Percentiles rank a stretch among this genome's conserved stretches.
Evolutionary conservation across 1,284 basidiomycete species (phyloP).

Genomic region (Polyporus tsugae): DNA sequence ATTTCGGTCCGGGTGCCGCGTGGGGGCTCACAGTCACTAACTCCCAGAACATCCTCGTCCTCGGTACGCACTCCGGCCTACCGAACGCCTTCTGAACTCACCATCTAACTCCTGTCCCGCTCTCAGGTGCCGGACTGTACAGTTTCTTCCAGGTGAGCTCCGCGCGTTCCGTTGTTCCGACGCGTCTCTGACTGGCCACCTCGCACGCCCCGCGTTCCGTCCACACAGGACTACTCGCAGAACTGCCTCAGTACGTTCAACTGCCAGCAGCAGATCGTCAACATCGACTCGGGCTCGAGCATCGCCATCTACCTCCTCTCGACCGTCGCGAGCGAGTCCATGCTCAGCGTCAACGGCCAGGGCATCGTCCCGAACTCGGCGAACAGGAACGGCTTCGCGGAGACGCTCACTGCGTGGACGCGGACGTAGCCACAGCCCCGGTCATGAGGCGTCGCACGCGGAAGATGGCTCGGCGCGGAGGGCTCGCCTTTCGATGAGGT

Average conservation of each 20-base stretch:
- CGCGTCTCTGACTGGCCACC: neutral
- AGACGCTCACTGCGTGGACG: slow-evolving; percentile 69
- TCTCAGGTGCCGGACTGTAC: slow-evolving; percentile 68
- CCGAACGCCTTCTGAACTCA: neutral
- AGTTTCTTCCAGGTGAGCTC: slow-evolving; percentile 65
- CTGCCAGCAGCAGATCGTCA: slow-evolving; percentile 70
- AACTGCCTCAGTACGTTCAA: slow-evolving; percentile 53
- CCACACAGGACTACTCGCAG: slow-evolving; percentile 57
- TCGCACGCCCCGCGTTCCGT: slow-evolving; percentile 7
- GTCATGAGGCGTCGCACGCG: neutral
- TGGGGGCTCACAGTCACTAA: slow-evolving; percentile 68
- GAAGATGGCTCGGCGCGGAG: neutral
- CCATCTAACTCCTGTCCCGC: neutral
- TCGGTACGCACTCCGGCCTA: slow-evolving; percentile 49
- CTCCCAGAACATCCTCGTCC: slow-evolving; percentile 69
- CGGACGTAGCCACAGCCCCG: slow-evolving; percentile 2
- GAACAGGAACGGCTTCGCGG: slow-evolving; percentile 69
- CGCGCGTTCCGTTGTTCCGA: neutral
- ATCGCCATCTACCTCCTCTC: slow-evolving; percentile 67
- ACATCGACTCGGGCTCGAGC: slow-evolving; percentile 61
- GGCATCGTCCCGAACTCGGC: slow-evolving; percentile 53
- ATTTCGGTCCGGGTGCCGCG: slow-evolving; percentile 52
- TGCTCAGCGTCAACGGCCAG: slow-evolving; percentile 61
- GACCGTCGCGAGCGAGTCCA: slow-evolving; percentile 66
- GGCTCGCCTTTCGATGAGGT: neutral